These are phyloP conservation scores for Gymnopilus dilepis DNA, from an alignment of 768 basidiomycete species.

Conservation along the genomic window DNA sequence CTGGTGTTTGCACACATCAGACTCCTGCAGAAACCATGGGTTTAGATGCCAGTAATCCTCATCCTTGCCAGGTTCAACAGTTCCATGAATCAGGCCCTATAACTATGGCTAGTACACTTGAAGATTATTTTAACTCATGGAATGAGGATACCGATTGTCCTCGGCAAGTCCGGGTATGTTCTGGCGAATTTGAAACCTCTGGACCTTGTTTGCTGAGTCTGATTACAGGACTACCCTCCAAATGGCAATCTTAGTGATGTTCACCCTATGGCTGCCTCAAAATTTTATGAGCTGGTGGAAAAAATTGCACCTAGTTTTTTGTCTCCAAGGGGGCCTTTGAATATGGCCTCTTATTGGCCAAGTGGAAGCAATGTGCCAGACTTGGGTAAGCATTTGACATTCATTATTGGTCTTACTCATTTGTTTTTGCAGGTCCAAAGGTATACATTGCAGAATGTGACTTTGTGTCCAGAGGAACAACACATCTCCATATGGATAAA, in stretches of 20 bases:
- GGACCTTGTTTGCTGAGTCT: too few relatives aligned
- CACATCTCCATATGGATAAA: slow-evolving; percentile 14
- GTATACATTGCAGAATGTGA: slow-evolving; percentile 4
- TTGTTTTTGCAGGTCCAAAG: not conserved
- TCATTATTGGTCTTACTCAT: not conserved
- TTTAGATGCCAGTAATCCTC: not conserved
- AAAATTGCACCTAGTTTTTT: not conserved
- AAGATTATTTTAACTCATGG: not conserved
- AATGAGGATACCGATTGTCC: not conserved
- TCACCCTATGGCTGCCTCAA: not conserved
- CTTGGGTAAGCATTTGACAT: not conserved
- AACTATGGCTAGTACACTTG: not conserved
- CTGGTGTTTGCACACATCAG: not conserved
- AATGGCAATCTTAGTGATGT: not conserved
- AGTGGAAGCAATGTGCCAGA: not conserved
- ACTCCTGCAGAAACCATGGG: not conserved
- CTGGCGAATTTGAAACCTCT: too few relatives aligned
- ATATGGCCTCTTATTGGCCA: slow-evolving; percentile 1
- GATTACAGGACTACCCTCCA: not conserved
- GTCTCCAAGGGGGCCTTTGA: not conserved
- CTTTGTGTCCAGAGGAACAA: not conserved
- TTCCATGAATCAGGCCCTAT: not conserved
- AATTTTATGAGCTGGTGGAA: not conserved
- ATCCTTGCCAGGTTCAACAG: not conserved
- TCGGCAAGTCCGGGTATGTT: not conserved